Conservation (phyloP, 768 basidiomycete genomes). For the Flagelloscypha sp. region DNA sequence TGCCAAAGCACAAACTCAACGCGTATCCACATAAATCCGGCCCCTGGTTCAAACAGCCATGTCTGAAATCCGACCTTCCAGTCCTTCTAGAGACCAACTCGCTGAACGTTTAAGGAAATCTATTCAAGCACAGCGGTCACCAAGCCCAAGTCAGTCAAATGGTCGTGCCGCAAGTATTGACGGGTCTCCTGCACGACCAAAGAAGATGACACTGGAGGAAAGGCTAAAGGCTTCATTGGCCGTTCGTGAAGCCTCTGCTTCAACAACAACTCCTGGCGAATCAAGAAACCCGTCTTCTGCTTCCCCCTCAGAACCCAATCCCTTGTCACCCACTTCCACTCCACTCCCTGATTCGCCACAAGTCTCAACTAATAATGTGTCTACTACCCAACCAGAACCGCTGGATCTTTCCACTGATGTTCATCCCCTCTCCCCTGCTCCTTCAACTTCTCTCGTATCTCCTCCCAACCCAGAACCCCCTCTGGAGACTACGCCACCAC, state of each 20-base stretch:
- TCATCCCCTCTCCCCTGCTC: background rate
- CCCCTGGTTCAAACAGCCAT: no score
- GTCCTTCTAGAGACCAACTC: no score
- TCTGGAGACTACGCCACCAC: background rate
- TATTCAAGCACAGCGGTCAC: no score
- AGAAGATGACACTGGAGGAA: slow-evolving; percentile 66
- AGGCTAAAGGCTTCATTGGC: slow-evolving; percentile 60
- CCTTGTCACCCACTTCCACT: slow-evolving; percentile 33
- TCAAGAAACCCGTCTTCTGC: slow-evolving; percentile 36
- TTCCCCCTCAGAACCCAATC: slow-evolving; percentile 19
- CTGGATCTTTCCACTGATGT: slow-evolving; percentile 1
- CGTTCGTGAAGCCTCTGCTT: slow-evolving; percentile 44
- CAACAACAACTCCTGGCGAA: slow-evolving; percentile 30
- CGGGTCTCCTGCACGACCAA: slow-evolving; percentile 15
- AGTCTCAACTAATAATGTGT: no score
- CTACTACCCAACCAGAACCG: no score
- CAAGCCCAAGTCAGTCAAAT: no score
- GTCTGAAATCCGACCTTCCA: no score
- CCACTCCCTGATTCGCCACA: slow-evolving; percentile 37
- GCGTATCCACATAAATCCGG: no score
- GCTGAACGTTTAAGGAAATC: no score
- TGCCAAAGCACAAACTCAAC: no score
- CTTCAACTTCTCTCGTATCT: slow-evolving; percentile 1
- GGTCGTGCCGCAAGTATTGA: slow-evolving; percentile 3
- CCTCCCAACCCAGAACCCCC: background rate